A percentile compares a stretch with the other conserved stretches of the same genome.
Evolutionary conservation across 495 filamentous ascomycete species (phyloP).

Genomic region (Talaromyces nanjingensis): DNA sequence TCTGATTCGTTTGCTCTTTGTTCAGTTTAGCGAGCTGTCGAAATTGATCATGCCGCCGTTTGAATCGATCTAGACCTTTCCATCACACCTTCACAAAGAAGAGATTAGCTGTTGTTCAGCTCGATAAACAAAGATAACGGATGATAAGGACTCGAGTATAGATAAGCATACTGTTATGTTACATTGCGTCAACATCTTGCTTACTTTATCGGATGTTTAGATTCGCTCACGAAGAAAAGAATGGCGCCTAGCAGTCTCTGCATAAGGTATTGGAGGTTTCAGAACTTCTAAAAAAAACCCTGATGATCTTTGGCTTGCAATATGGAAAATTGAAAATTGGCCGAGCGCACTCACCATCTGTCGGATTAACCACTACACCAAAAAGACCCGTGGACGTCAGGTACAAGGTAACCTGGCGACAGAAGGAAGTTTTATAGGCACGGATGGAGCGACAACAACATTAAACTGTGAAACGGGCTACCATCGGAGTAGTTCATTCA

Average conservation of each 20-base stretch:
- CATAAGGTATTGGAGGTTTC: neutral
- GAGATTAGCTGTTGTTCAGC: neutral
- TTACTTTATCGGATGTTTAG: neutral
- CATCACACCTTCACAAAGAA: neutral
- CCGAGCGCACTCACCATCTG: too few relatives aligned
- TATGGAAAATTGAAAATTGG: neutral
- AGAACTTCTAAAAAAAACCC: neutral
- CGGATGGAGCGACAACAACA: neutral
- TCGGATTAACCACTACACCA: too few relatives aligned
- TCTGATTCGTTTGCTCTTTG: neutral
- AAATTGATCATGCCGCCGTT: neutral
- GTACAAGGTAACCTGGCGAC: too few relatives aligned
- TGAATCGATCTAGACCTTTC: neutral
- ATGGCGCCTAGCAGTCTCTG: neutral
- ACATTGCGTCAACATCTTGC: neutral
- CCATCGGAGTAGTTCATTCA: too few relatives aligned
- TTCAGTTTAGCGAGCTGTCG: neutral
- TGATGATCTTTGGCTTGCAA: neutral
- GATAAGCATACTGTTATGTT: neutral
- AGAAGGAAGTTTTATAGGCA: neutral
- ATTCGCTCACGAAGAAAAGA: neutral
- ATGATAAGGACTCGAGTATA: neutral
- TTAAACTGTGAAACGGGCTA: too few relatives aligned
- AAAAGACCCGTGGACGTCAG: too few relatives aligned
- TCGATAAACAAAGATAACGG: neutral